Conservation (phyloP, 1,139 yeast species). For the Taphrina sp. region DNA sequence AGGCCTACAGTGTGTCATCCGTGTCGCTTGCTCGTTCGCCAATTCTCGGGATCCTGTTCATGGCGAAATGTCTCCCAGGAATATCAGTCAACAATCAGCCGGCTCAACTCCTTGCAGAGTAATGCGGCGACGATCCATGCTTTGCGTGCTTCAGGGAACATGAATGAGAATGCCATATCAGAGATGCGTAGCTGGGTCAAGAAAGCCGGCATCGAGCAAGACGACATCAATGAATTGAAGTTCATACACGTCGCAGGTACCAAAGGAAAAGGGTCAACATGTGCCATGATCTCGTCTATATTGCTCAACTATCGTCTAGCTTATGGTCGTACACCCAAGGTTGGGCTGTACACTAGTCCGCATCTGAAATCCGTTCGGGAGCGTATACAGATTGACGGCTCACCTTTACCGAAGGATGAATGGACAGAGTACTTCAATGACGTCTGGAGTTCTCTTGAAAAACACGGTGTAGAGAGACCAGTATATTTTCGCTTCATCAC, state of each 20-base stretch:
- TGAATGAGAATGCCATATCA: slow-evolving; percentile 69
- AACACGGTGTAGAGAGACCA: slow-evolving; percentile 62
- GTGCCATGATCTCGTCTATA: slow-evolving; percentile 88
- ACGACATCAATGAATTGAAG: slow-evolving; percentile 70
- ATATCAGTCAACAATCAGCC: slow-evolving; percentile 68
- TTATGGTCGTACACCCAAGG: slow-evolving; percentile 46
- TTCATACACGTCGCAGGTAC: slow-evolving; percentile 94
- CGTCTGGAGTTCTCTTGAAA: slow-evolving; percentile 78
- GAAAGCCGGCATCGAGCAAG: slow-evolving; percentile 70
- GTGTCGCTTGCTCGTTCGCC: background rate
- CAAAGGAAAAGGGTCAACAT: slow-evolving; percentile 97
- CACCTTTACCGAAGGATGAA: slow-evolving; percentile 61
- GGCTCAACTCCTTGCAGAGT: slow-evolving; percentile 83
- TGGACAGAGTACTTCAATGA: slow-evolving; percentile 90
- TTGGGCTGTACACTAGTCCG: slow-evolving; percentile 93
- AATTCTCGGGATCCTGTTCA: background rate
- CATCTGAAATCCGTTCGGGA: slow-evolving; percentile 92
- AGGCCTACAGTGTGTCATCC: no score
- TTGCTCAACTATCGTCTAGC: slow-evolving; percentile 52
- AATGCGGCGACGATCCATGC: slow-evolving; percentile 89
- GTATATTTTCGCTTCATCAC: slow-evolving; percentile 92
- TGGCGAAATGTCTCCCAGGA: background rate
- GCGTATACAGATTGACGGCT: slow-evolving; percentile 81
- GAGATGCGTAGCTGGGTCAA: slow-evolving; percentile 92
- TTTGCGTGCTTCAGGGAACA: slow-evolving; percentile 66